phyloP scores from a whole-genome alignment of 768 basidiomycete genomes.

The Trametes cubensis region DNA sequence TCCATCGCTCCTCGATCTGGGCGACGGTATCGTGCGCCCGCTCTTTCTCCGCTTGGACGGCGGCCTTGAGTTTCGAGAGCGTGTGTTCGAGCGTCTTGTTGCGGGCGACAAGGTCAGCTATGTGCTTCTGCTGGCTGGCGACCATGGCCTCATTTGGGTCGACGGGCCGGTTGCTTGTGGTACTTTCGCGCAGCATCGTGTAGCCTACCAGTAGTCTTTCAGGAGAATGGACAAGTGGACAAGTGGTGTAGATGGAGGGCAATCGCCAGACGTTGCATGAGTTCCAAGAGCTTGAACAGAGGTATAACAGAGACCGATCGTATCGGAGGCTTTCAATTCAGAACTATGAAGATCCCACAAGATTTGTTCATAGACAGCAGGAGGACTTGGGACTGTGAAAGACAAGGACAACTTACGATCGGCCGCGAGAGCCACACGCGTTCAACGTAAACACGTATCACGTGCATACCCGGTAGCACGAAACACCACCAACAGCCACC shows the following conservation, averaged over 20 bases:
- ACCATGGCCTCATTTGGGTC: slow-evolving; percentile 47
- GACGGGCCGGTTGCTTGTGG: not conserved
- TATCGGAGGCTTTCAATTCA: no score
- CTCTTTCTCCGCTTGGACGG: slow-evolving; percentile 46
- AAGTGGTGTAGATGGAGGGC: no score
- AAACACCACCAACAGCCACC: no score
- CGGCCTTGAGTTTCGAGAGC: slow-evolving; percentile 55
- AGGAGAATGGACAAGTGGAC: no score
- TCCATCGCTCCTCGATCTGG: slow-evolving; percentile 52
- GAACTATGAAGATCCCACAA: no score
- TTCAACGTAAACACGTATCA: not conserved
- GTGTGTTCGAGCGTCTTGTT: slow-evolving; percentile 66
- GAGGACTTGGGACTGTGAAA: no score
- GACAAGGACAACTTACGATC: no score
- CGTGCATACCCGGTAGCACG: not conserved
- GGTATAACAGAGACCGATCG: no score
- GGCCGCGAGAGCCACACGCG: not conserved
- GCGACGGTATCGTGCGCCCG: slow-evolving; percentile 46
- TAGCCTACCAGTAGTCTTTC: not conserved
- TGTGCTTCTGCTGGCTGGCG: slow-evolving; percentile 65
- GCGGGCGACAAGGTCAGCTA: slow-evolving; percentile 72
- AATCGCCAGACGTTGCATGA: no score
- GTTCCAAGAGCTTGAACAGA: no score
- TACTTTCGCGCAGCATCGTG: slow-evolving; percentile 9
- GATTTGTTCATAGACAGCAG: no score